phyloP scores from a whole-genome alignment of 2,329 filamentous ascomycete genomes.

The Botrytis sinoallii region DNA sequence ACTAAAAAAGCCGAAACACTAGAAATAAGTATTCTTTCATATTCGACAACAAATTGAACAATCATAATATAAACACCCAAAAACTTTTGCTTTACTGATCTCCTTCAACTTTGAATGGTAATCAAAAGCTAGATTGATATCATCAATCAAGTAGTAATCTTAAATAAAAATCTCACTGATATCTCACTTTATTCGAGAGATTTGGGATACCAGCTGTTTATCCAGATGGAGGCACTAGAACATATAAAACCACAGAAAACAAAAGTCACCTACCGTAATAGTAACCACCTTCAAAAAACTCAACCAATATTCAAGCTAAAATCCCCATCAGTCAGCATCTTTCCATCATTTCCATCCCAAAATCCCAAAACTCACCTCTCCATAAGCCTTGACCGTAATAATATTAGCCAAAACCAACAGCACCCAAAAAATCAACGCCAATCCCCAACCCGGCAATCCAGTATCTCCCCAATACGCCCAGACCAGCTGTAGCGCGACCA shows the following conservation, averaged over 20 bases:
- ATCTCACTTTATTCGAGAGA: background rate
- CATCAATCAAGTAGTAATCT: background rate
- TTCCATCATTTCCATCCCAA: background rate
- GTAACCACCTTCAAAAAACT: slow-evolving; percentile 52
- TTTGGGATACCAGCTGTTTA: background rate
- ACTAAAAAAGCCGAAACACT: background rate
- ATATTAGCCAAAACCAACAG: slow-evolving; percentile 52
- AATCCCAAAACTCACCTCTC: slow-evolving; percentile 42
- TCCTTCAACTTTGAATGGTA: background rate
- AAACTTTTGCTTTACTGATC: background rate
- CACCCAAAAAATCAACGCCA: slow-evolving; percentile 60
- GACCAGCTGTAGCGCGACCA: slow-evolving; percentile 57
- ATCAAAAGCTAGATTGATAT: background rate
- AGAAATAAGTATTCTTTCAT: background rate
- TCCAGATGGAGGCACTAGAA: background rate
- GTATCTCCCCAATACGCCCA: slow-evolving; percentile 58
- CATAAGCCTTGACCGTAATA: slow-evolving; percentile 52
- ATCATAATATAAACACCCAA: background rate
- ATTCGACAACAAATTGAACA: background rate
- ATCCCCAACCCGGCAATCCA: slow-evolving; percentile 60
- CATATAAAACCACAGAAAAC: background rate
- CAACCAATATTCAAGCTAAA: slow-evolving; percentile 54
- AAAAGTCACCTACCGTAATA: slow-evolving; percentile 42
- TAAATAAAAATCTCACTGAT: background rate
- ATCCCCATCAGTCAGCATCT: background rate